A percentile compares a stretch with the other conserved stretches of the same genome.
These are phyloP conservation scores for Hypseocharis bilobata DNA, from an alignment of 441 rosid genomes.

Conservation along the genomic window DNA sequence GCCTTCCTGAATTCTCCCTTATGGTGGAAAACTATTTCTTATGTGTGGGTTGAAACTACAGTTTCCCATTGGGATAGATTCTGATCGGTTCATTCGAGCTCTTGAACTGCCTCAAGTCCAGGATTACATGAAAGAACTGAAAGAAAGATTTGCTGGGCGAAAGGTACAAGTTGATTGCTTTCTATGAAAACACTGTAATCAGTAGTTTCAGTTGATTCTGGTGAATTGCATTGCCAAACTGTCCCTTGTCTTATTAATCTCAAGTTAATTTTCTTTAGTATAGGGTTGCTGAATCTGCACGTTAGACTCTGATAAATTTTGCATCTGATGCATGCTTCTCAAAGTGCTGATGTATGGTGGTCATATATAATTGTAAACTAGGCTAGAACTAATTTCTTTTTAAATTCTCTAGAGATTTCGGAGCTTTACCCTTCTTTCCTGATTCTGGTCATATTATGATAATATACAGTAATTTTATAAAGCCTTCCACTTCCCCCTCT, in stretches of 20 bases:
- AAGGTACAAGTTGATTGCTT: constrained; percentile 15
- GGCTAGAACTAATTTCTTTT: no score
- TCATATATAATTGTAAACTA: background rate
- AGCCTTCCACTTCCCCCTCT: no score
- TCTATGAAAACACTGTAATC: background rate
- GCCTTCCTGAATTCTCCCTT: constrained; percentile 18
- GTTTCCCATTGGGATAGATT: constrained; percentile 99
- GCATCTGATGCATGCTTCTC: background rate
- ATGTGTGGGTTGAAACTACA: constrained; percentile 38
- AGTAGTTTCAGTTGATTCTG: no score
- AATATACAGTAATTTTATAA: no score
- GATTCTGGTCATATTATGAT: background rate
- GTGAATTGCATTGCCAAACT: background rate
- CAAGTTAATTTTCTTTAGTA: background rate
- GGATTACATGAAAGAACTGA: constrained; percentile 68
- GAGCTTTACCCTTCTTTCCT: background rate
- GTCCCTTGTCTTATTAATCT: constrained; percentile 3
- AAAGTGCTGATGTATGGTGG: background rate
- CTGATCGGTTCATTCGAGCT: constrained; percentile 74
- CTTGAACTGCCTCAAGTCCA: constrained; percentile 55
- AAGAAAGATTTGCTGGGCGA: constrained; percentile 85
- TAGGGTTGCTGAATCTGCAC: background rate
- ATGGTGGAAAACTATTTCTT: constrained; percentile 21
- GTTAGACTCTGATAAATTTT: background rate
- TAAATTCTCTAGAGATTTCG: no score